These are phyloP conservation scores for Purpureocillium takamizusanense DNA, from an alignment of 2,329 filamentous ascomycete species.

Conservation along the genomic window DNA sequence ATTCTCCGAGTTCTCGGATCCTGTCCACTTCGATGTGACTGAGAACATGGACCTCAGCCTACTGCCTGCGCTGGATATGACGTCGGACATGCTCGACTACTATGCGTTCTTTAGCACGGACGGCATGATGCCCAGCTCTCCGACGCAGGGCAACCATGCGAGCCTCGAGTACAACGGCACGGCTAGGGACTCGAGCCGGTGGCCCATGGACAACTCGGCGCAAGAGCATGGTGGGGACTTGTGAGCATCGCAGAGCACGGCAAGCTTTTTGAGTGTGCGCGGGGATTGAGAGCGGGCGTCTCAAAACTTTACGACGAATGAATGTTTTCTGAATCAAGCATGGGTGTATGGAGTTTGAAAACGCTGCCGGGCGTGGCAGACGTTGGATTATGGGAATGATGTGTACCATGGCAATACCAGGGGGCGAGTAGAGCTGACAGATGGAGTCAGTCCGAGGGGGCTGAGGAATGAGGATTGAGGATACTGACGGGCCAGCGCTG, in stretches of 20 bases:
- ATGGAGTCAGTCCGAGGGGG: no score
- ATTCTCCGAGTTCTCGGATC: slow-evolving; percentile 53
- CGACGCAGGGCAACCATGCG: slow-evolving; percentile 22
- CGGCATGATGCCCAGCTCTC: slow-evolving; percentile 37
- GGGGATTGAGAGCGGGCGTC: no score
- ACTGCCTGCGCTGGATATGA: slow-evolving; percentile 28
- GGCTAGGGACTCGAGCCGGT: slow-evolving; percentile 19
- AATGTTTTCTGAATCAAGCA: background rate
- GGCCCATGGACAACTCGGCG: slow-evolving; percentile 12
- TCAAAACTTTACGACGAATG: background rate
- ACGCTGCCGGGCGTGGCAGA: no score
- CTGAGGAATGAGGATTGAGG: no score
- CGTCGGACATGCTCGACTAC: slow-evolving; percentile 28
- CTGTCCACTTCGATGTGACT: slow-evolving; percentile 31
- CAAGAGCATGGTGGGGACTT: background rate
- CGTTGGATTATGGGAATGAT: no score
- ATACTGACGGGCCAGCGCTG: no score
- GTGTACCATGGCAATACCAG: no score
- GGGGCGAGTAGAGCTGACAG: no score
- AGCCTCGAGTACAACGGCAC: slow-evolving; percentile 21
- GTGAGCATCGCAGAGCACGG: background rate
- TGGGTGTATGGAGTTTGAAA: slow-evolving; percentile 2
- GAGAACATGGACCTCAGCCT: slow-evolving; percentile 33
- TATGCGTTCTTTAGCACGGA: slow-evolving; percentile 42
- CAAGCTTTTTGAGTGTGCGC: no score